Base-by-base conservation (phyloP, 2,329 filamentous ascomycete genomes). In the Pseudocercospora vitis region DNA sequence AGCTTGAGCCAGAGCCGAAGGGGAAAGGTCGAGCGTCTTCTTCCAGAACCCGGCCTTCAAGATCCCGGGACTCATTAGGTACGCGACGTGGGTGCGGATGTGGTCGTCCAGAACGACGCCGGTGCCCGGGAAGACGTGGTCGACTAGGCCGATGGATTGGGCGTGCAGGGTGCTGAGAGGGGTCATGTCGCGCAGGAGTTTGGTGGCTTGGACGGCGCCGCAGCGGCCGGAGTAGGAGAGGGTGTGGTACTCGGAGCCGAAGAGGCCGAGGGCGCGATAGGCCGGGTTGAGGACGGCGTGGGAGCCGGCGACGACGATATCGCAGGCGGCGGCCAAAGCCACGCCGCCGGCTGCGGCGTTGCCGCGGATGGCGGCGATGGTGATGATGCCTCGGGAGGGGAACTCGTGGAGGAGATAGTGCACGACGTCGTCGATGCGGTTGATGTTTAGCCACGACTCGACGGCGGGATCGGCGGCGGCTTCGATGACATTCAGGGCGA, bases 371-470 rank as follows among this genome's bases (percentile, higher is more conserved):
- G 70, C 72, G 18, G 73, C 71, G 4, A 75, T 58, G 3, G 73
- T 75, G 24, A 68, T 59, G 49, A 75, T 71, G 44, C 63, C 63
- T 4, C 65, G 63, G 12, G 57, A 48, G 1, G 73, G 70, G 26
- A 75, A 70, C 11, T 73, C 70, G 23, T 71, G 65, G 3, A 76
- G 61, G 1, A 76, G 57, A 40, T 69, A 67, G 42, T 73, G 63
- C 1, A 74, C 68, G 11, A 74, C 68, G 55, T 75, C 73, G 52
- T 76, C 66, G 59, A 76, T 75, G 48, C 71, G 70, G 55, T 75
- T 76, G 68, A 75, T 75, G 60, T 74, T 75, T 33, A 66, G 61
- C 73, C 73, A 76, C 6, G 73, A 74, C 57, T 75, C 73, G 7
- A 67, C 56, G 0, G 72, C 63, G 3, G 73, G 67, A 51, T 74